A percentile compares a stretch with the other conserved stretches of the same genome.
Conservation (phyloP, 2,329 filamentous ascomycete species). For the Curvularia verruculosa region DNA sequence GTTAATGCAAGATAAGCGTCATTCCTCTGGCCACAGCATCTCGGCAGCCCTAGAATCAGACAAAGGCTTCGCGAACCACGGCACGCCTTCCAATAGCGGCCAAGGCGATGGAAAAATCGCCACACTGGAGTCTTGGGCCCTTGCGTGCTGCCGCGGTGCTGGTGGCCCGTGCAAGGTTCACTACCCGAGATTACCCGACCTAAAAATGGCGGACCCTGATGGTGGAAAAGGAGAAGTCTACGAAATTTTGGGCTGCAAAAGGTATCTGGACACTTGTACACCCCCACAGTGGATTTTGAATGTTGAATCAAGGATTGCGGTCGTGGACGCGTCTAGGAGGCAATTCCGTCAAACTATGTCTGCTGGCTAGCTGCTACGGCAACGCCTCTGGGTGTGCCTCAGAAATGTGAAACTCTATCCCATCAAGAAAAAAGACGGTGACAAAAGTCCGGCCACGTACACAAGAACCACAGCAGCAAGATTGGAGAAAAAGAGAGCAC, state of each 20-base stretch:
- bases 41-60: conserved; percentile 16
- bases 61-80: conserved; percentile 18
- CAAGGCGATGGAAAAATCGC: conserved; percentile 27
- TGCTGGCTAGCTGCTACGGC: conserved; percentile 28
- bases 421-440: neutral
- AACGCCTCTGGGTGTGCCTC: conserved; percentile 20
- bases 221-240: conserved; percentile 16
- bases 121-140: conserved; percentile 24
- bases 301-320: conserved; percentile 15
- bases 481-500: neutral
- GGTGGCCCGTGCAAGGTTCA: conserved; percentile 22
- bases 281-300: conserved; percentile 26
- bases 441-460: neutral
- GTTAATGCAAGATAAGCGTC: conserved; percentile 8
- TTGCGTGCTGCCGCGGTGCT: conserved; percentile 18
- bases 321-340: conserved; percentile 23
- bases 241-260: conserved; percentile 22
- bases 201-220: conserved; percentile 25
- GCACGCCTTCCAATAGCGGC: conserved; percentile 20
- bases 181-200: conserved; percentile 28
- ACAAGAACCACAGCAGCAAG: neutral
- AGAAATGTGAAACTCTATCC: neutral
- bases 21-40: conserved; percentile 6
- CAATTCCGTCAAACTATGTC: conserved; percentile 19
- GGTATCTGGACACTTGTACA: conserved; percentile 33